These are phyloP conservation scores for Termitomyces sp. DNA, from an alignment of 768 basidiomycete genomes.

Conservation along the genomic window DNA sequence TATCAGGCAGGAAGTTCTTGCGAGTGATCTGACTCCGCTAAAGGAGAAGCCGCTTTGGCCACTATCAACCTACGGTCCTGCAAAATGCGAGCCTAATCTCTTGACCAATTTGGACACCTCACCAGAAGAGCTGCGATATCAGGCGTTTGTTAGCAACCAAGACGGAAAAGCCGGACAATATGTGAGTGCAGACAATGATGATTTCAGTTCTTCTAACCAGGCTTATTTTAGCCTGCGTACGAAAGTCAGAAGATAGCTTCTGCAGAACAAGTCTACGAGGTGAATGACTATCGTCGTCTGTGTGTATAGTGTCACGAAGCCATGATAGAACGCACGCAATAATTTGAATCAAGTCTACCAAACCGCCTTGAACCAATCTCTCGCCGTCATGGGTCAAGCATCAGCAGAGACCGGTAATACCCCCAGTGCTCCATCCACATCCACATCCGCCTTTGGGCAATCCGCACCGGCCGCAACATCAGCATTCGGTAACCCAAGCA, in stretches of 20 bases:
- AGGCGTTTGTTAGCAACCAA: constrained; percentile 49
- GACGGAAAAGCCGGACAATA: constrained; percentile 59
- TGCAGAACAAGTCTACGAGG: constrained; percentile 43
- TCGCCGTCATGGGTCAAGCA: constrained; percentile 15
- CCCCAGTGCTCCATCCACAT: constrained; percentile 16
- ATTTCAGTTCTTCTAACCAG: neutral
- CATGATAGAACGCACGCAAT: constrained; percentile 35
- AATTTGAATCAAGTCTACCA: constrained; percentile 48
- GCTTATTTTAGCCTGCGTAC: constrained; percentile 38
- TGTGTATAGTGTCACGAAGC: no score
- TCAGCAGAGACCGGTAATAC: constrained; percentile 12
- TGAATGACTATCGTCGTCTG: constrained; percentile 8
- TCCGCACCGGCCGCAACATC: constrained; percentile 13
- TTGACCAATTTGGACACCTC: constrained; percentile 66
- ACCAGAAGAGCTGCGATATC: constrained; percentile 72
- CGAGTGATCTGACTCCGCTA: constrained; percentile 51
- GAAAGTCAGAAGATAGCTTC: constrained; percentile 50
- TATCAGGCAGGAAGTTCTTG: constrained; percentile 54
- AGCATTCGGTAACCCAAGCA: constrained; percentile 23
- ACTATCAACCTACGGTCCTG: constrained; percentile 71
- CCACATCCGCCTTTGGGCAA: constrained; percentile 23
- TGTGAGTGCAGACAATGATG: constrained; percentile 35
- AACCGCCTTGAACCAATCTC: constrained; percentile 42
- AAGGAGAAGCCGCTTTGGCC: constrained; percentile 77
- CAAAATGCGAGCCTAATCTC: constrained; percentile 66